Evolutionary conservation across 1,284 basidiomycete genomes (phyloP).

Genomic region (Volvariella surrecta): DNA sequence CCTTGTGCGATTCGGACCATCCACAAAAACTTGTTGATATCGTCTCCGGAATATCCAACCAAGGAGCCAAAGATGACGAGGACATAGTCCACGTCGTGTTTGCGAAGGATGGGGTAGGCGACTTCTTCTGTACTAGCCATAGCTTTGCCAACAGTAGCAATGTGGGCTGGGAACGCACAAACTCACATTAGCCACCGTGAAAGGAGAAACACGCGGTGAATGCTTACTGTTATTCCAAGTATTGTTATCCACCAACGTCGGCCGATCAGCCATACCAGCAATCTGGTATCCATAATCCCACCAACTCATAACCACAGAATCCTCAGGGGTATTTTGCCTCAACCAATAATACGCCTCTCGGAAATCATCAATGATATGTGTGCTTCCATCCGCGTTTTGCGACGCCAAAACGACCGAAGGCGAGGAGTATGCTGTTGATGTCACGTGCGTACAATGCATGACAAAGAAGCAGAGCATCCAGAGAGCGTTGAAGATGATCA

Average conservation of each 20-base stretch:
- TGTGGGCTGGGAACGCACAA: slow-evolving; percentile 55
- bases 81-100: slow-evolving; percentile 98
- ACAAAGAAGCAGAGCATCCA: slow-evolving; percentile 86
- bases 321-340: slow-evolving; percentile 87
- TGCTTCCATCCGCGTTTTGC: slow-evolving; percentile 73
- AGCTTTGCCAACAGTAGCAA: slow-evolving; percentile 95
- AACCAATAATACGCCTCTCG: slow-evolving; percentile 99
- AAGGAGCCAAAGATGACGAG: slow-evolving; percentile 97
- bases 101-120: slow-evolving; percentile 92
- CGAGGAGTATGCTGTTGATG: slow-evolving; percentile 92
- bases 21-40: slow-evolving; percentile 99
- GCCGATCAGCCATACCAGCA: slow-evolving; percentile 95
- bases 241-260: slow-evolving; percentile 98
- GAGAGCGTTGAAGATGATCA: slow-evolving; percentile 73
- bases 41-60: slow-evolving; percentile 96
- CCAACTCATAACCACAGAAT: slow-evolving; percentile 97
- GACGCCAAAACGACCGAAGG: slow-evolving; percentile 95
- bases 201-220: slow-evolving; percentile 9
- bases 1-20: slow-evolving; percentile 98
- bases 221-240: slow-evolving; percentile 98
- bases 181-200: slow-evolving; percentile 2
- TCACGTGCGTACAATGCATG: slow-evolving; percentile 96
- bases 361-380: slow-evolving; percentile 99
- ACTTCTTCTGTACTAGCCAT: slow-evolving; percentile 95
- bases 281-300: slow-evolving; percentile 99